These are phyloP conservation scores for Mycena metata DNA, from an alignment of 768 basidiomycete genomes.

Conservation along the genomic window DNA sequence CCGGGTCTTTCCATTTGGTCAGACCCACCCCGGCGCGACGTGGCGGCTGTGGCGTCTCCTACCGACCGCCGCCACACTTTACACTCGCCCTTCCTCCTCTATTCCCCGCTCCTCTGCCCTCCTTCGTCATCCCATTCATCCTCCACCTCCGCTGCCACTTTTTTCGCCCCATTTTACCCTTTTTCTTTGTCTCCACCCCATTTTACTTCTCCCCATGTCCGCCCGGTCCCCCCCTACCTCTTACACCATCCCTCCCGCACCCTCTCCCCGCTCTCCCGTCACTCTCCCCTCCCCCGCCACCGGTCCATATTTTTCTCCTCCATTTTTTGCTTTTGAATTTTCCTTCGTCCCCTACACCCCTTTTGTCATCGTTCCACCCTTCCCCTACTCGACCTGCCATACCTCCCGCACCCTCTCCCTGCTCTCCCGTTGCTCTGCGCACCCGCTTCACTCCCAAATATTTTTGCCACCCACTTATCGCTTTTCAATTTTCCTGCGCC, in stretches of 20 bases:
- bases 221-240: conserved; percentile 10
- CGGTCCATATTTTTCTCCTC: background rate
- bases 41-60: background rate
- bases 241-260: background rate
- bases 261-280: background rate
- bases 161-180: background rate
- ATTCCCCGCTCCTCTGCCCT: background rate
- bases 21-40: background rate
- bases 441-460: background rate
- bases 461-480: background rate
- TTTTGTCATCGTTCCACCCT: background rate
- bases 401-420: background rate
- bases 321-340: background rate
- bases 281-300: background rate
- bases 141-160: background rate
- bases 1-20: background rate
- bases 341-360: background rate
- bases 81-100: background rate
- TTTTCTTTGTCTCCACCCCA: background rate
- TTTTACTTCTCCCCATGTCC: background rate
- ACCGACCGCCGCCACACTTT: background rate
- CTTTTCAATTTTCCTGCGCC: background rate
- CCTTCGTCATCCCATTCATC: background rate
- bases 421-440: background rate
- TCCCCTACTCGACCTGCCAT: background rate